These are phyloP conservation scores for Musa balbisiana DNA, from an alignment of 202 grass and related monocot species.

Conservation along the genomic window DNA sequence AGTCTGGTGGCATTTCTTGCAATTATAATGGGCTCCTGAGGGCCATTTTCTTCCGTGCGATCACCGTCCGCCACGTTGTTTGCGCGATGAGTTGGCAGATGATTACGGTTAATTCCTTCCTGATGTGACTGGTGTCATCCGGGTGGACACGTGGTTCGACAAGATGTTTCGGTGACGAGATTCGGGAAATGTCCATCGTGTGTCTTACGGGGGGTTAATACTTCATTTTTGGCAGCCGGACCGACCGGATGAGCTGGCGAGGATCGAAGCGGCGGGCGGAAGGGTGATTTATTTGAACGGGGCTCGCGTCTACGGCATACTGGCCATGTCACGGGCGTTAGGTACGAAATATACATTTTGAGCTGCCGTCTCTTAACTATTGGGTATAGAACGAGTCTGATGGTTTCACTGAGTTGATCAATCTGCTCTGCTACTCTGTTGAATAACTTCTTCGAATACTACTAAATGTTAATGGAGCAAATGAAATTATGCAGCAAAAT, in stretches of 20 bases:
- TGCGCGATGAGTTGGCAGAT: background rate
- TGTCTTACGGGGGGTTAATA: background rate
- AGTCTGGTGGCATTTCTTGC: slow-evolving; percentile 7
- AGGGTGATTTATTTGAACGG: slow-evolving; percentile 59
- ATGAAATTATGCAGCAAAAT: no score
- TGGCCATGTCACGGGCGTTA: slow-evolving; percentile 86
- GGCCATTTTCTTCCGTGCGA: background rate
- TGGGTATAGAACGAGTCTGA: no score
- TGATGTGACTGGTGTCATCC: background rate
- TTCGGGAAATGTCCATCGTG: background rate
- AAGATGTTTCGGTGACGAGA: background rate
- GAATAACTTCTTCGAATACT: no score
- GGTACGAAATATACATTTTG: slow-evolving; percentile 26
- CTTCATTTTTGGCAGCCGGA: slow-evolving; percentile 43
- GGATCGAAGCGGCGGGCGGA: slow-evolving; percentile 56
- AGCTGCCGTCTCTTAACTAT: no score
- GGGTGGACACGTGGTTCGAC: background rate
- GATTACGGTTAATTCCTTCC: background rate
- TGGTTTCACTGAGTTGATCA: background rate
- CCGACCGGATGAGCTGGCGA: slow-evolving; percentile 56
- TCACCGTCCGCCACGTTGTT: slow-evolving; percentile 21
- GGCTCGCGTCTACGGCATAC: slow-evolving; percentile 63
- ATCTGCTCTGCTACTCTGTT: background rate
- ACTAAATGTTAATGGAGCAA: no score
- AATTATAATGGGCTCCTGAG: background rate